Base-by-base conservation (phyloP, 192 early-diverging fungal species). In the Phlyctochytrium planicorne region DNA sequence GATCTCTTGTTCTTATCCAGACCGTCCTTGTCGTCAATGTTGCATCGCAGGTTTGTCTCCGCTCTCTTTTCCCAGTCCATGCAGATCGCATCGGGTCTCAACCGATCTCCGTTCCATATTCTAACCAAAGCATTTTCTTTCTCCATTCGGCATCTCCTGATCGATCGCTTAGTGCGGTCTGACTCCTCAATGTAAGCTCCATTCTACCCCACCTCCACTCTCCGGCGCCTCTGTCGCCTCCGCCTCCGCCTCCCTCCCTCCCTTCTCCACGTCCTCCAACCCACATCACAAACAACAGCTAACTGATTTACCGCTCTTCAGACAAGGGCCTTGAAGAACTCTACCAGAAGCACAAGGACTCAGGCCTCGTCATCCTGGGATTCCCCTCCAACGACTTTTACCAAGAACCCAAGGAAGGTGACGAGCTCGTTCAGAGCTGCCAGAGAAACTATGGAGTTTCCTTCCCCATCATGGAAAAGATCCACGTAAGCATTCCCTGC, bases 361-460 rank as follows among this genome's bases (percentile, higher is more conserved):
- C 81, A 52, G 94, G 92, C 14, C 85, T 98, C 55, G 88, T 87
- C 29, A 75, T 98, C 52, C 75, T 97, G 59, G 95, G 93, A n/a
- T 91, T 92, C 76, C 96, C 96, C 24, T 89, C 87, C 68, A 95
- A 97, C 81, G 89, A 93, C 85, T 96, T 96, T 67, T 60, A 50
- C 16, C 71, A 77, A 62, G 74, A 72, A 35, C 62, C 65, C n/a
- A 35, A 34, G 4, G 52, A 71, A 23, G 64, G 34, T 29, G 75
- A 75, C 2, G 77, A 81, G 32, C 83, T 88, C 60, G 70, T 72
- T 12, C 60, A 64, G 25, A 74, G 76, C 61, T 94, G 94, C 77
- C 72, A 80, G 67, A 50, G 75, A 29, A 94, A 83, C 73, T 93
- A 87, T 62, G 88, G 87, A 33, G 92, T 96, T 12, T 76, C 82